Evolutionary conservation across 345 rosid genomes (phyloP).

Genomic region (Viola odorata): DNA sequence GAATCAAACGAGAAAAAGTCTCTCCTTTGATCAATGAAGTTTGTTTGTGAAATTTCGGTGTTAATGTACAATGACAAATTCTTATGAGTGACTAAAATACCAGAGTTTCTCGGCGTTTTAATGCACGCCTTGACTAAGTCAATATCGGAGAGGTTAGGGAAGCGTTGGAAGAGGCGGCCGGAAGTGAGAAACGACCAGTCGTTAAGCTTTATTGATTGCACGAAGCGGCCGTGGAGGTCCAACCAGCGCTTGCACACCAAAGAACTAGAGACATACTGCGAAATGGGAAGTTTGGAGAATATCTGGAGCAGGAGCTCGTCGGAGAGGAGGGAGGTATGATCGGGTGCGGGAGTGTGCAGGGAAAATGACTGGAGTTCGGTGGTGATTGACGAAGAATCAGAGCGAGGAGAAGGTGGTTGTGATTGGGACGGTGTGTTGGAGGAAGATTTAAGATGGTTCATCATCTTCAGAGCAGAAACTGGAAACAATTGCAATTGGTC

Average conservation of each 20-base stretch:
- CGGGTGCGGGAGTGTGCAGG: constrained; percentile 16
- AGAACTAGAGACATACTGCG: constrained; percentile 47
- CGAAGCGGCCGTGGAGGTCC: constrained; percentile 69
- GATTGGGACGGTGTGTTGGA: constrained; percentile 15
- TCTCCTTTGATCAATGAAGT: constrained; percentile 12
- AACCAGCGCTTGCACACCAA: constrained; percentile 92
- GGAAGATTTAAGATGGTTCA: constrained; percentile 6
- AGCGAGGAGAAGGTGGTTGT: constrained; percentile 13
- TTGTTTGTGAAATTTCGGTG: constrained; percentile 30
- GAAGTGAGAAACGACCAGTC: constrained; percentile 77
- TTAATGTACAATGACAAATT: constrained; percentile 40
- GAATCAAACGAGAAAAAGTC: constrained; percentile 29
- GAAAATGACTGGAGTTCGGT: constrained; percentile 3
- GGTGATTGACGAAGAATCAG: constrained; percentile 3
- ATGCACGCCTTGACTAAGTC: constrained; percentile 54
- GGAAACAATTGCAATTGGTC: constrained; percentile 21
- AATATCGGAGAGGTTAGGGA: constrained; percentile 62
- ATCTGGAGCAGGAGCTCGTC: constrained; percentile 69
- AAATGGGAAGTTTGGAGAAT: constrained; percentile 47
- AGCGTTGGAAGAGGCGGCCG: constrained; percentile 52
- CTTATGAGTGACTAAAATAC: constrained; percentile 45
- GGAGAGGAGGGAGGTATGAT: constrained; percentile 38
- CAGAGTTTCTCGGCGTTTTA: constrained; percentile 44
- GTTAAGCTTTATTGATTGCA: constrained; percentile 45
- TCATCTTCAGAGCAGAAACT: constrained; percentile 22